Conservation (phyloP, 2,329 filamentous ascomycete genomes). For the Venturia aucupariae region DNA sequence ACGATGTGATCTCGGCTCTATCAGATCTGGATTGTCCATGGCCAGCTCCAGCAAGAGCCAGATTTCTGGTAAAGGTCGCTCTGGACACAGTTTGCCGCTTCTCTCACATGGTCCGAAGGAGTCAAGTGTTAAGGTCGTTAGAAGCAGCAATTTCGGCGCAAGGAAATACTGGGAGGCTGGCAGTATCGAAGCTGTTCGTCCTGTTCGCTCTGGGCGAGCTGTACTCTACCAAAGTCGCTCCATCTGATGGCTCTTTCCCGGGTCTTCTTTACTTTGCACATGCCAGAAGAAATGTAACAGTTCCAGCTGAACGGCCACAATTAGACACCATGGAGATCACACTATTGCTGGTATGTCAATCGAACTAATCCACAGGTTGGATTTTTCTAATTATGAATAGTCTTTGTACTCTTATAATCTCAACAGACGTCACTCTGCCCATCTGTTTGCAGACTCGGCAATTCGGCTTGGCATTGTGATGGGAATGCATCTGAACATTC, state of each 20-base stretch:
- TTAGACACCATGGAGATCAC: slow-evolving; percentile 37
- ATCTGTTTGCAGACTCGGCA: slow-evolving; percentile 36
- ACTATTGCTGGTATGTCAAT: slow-evolving; percentile 27
- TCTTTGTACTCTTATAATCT: slow-evolving; percentile 37
- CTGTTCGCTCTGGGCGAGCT: slow-evolving; percentile 40
- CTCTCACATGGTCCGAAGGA: slow-evolving; percentile 37
- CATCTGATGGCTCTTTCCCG: slow-evolving; percentile 30
- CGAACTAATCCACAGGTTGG: no score
- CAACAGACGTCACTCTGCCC: slow-evolving; percentile 38
- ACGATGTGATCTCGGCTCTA: slow-evolving; percentile 27
- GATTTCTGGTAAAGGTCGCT: slow-evolving; percentile 33
- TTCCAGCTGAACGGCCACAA: slow-evolving; percentile 34
- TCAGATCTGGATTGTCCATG: slow-evolving; percentile 28
- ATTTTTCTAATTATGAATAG: slow-evolving; percentile 20
- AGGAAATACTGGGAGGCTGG: slow-evolving; percentile 25
- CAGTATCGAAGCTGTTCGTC: slow-evolving; percentile 35
- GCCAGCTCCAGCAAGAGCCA: slow-evolving; percentile 32
- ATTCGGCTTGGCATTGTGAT: slow-evolving; percentile 36
- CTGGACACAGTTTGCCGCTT: slow-evolving; percentile 31
- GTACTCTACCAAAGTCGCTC: slow-evolving; percentile 33
- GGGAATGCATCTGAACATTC: slow-evolving; percentile 34
- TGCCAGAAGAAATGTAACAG: slow-evolving; percentile 31
- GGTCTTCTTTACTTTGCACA: slow-evolving; percentile 36
- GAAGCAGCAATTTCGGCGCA: slow-evolving; percentile 31
- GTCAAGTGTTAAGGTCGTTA: slow-evolving; percentile 29